Percentiles rank a stretch among this genome's conserved stretches.
Conservation (phyloP, 2,329 filamentous ascomycete species). For the Leptodontidium sp. region DNA sequence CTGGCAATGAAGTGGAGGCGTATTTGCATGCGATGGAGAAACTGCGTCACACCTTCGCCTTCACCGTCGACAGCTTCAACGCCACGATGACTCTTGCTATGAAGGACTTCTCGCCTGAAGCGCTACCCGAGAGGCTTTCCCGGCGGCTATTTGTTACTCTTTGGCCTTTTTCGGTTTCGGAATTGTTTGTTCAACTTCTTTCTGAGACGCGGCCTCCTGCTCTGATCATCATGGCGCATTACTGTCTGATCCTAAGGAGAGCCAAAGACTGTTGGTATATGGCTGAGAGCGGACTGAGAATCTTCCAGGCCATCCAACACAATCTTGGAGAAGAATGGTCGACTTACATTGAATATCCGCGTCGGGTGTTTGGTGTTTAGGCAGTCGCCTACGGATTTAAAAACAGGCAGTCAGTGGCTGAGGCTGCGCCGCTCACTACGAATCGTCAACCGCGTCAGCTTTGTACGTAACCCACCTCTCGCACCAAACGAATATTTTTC, state of each 20-base stretch:
- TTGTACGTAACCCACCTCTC: background rate
- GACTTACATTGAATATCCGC: slow-evolving; percentile 27
- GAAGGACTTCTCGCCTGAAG: background rate
- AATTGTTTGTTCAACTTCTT: slow-evolving; percentile 24
- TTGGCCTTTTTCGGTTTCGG: slow-evolving; percentile 26
- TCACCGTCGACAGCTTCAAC: slow-evolving; percentile 5
- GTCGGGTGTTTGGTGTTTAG: slow-evolving; percentile 12
- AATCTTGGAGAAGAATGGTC: slow-evolving; percentile 25
- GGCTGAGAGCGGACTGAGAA: slow-evolving; percentile 32
- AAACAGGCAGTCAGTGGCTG: slow-evolving; percentile 1
- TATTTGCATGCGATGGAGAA: slow-evolving; percentile 24
- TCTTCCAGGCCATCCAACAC: slow-evolving; percentile 27
- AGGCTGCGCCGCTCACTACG: slow-evolving; percentile 16
- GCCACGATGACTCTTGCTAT: background rate
- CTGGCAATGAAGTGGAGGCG: slow-evolving; percentile 21
- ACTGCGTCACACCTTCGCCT: slow-evolving; percentile 25
- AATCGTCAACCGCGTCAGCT: background rate
- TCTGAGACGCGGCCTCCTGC: slow-evolving; percentile 40
- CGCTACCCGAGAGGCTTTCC: background rate
- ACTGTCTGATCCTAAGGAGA: slow-evolving; percentile 49
- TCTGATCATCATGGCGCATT: slow-evolving; percentile 48
- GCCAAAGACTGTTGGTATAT: slow-evolving; percentile 52
- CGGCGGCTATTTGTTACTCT: background rate
- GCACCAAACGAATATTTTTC: background rate
- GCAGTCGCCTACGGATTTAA: slow-evolving; percentile 4